Base-by-base conservation (phyloP, 352 stramenopile species). In the Phytophthora colocasiae region DNA sequence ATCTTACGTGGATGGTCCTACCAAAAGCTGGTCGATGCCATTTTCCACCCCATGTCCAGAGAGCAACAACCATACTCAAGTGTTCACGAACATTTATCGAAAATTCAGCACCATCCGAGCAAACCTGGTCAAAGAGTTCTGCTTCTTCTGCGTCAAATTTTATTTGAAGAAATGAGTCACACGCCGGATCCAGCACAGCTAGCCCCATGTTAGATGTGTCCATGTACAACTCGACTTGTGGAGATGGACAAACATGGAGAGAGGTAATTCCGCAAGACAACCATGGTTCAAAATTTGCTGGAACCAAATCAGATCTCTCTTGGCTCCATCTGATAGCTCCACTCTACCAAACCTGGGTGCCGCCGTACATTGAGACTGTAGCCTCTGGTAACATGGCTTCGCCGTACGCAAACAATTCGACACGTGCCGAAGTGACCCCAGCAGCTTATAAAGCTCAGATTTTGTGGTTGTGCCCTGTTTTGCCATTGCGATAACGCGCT, bases 81-180 rank as follows among this genome's bases (percentile, higher is more conserved):
- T 80, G 60, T 27, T 80, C 67, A 15, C 70, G 49, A 1, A 78
- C 71, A 32, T 83, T 80, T 26, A 76, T 78, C 0, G 63, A 71
- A 27, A 75, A 80, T 11, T 58, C 24, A 3, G 9, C 19, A 22
- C 19, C 19, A 22, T 22, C 19, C 19, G 19, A 22, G 19, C 19
- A 22, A 22, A 22, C 19, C 46, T 5, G 1, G 17, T 22, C 4
- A 7, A n/a, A 15, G 7, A 52, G 3, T 15, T 12, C 12, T 1
- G 15, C 2, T 17, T 52, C n/a, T 11, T 47, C 36, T 1, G 32
- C 6, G 15, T 65, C 47, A n/a, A 65, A 70, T 11, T 54, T 26
- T 1, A 58, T 15, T 19, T 65, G 54, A 11, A 70, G 34, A 24
- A 56, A 65, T 8, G 32, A 12, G 7, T 60, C 17, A 1, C 4